Evolutionary conservation across 2,329 filamentous ascomycete genomes (phyloP).

Genomic region (Paraphoma chrysanthemicola): DNA sequence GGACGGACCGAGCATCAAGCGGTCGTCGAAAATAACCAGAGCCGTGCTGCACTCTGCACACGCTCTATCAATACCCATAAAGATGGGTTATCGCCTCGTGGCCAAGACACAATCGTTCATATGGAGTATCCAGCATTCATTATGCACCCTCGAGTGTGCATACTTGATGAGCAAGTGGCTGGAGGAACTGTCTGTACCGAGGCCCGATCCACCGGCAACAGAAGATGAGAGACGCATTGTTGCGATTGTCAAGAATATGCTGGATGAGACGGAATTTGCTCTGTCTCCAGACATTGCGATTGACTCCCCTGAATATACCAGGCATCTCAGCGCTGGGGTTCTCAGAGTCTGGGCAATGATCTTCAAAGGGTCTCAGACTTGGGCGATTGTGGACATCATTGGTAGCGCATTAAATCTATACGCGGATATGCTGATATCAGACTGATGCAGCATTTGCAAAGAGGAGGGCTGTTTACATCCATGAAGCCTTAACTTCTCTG

Average conservation of each 20-base stretch:
- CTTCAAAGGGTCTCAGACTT: conserved; percentile 52
- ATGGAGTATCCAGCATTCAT: conserved; percentile 50
- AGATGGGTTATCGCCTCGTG: conserved; percentile 53
- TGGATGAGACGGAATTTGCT: conserved; percentile 51
- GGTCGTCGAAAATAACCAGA: conserved; percentile 66
- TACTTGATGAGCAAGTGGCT: conserved; percentile 52
- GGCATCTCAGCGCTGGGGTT: conserved; percentile 49
- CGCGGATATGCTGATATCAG: conserved; percentile 48
- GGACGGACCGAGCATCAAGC: conserved; percentile 64
- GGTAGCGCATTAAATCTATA: conserved; percentile 51
- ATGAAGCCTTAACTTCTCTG: no score
- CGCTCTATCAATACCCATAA: conserved; percentile 71
- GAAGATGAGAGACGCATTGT: conserved; percentile 50
- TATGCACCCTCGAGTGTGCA: conserved; percentile 50
- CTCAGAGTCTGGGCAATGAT: conserved; percentile 52
- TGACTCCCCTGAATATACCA: conserved; percentile 41
- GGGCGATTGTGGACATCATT: conserved; percentile 53
- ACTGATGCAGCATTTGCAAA: conserved; percentile 16
- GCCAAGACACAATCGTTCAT: conserved; percentile 49
- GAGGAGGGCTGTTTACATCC: no score
- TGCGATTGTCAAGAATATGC: conserved; percentile 48
- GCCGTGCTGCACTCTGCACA: conserved; percentile 73
- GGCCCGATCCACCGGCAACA: conserved; percentile 43
- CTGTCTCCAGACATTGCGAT: conserved; percentile 36
- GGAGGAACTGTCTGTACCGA: conserved; percentile 40